A percentile compares a stretch with the other conserved stretches of the same genome.
Evolutionary conservation across 805 yeast species (phyloP).

Genomic region (Saccharomycopsis babjevae): DNA sequence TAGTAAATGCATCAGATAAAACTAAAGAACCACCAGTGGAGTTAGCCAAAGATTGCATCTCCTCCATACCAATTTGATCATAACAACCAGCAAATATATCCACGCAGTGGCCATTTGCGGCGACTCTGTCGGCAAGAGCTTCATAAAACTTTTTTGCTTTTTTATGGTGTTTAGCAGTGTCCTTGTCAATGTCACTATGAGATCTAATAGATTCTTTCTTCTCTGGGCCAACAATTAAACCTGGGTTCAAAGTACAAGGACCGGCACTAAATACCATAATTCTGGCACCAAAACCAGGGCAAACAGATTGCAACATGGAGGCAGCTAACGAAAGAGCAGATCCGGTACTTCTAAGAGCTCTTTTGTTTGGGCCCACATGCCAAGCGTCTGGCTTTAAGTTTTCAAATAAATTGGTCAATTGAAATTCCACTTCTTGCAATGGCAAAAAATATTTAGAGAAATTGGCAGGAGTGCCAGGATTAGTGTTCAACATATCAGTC

Average conservation of each 20-base stretch:
- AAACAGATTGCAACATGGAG: conserved; percentile 69
- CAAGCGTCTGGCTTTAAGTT: conserved; percentile 74
- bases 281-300: conserved; percentile 80
- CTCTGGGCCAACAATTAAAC: conserved; percentile 83
- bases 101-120: conserved; percentile 66
- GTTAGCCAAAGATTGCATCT: conserved; percentile 80
- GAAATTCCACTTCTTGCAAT: conserved; percentile 70
- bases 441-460: conserved; percentile 63
- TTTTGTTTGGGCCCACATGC: conserved; percentile 74
- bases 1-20: conserved; percentile 86
- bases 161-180: conserved; percentile 75
- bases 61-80: conserved; percentile 91
- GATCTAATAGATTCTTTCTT: conserved; percentile 95
- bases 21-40: conserved; percentile 85
- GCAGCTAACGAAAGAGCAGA: conserved; percentile 83
- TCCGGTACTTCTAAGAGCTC: conserved; percentile 90
- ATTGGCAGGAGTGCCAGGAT: conserved; percentile 31
- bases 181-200: conserved; percentile 92
- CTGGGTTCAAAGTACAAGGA: conserved; percentile 91
- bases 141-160: conserved; percentile 80
- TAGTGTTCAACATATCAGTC: conserved; percentile 53
- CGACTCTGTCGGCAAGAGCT: conserved; percentile 57
- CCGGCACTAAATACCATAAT: conserved; percentile 88
- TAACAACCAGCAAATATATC: conserved; percentile 93
- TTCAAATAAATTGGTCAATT: conserved; percentile 70